Conservation (phyloP, 306 rosid genomes). For the Prunus mume region DNA sequence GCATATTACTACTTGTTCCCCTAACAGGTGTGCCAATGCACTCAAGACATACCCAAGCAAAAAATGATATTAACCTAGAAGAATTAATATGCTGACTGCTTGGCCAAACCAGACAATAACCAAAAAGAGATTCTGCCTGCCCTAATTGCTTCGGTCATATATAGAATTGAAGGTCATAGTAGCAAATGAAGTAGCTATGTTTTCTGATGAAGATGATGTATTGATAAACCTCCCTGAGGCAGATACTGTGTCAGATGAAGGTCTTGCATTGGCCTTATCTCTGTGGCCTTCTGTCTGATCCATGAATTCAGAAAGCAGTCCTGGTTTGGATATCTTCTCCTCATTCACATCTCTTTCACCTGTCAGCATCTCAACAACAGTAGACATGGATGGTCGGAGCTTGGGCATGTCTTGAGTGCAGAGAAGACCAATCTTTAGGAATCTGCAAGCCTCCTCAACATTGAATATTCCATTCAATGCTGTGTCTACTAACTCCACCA, state of each 20-base stretch:
- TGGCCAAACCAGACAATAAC: neutral
- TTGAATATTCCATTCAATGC: constrained; percentile 28
- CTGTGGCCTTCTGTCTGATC: constrained; percentile 26
- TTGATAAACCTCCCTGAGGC: constrained; percentile 21
- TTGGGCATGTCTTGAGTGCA: constrained; percentile 81
- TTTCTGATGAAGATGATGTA: constrained; percentile 43
- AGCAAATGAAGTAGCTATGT: constrained; percentile 33
- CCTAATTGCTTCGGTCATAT: constrained; percentile 52
- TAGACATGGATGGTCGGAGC: constrained; percentile 74
- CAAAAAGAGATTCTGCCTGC: constrained; percentile 1
- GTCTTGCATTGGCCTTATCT: constrained; percentile 20
- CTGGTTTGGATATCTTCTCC: constrained; percentile 55
- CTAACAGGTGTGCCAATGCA: neutral
- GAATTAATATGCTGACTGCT: neutral
- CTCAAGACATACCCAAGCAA: neutral
- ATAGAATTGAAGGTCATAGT: constrained; percentile 74
- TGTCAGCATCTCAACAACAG: constrained; percentile 55
- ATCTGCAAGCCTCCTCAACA: constrained; percentile 57
- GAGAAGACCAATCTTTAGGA: constrained; percentile 63
- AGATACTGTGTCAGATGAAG: constrained; percentile 22
- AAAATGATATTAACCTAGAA: neutral
- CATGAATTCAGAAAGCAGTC: constrained; percentile 56
- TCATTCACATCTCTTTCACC: constrained; percentile 50
- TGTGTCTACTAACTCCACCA: constrained; percentile 52
- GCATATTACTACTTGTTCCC: neutral